phyloP scores from a whole-genome alignment of 257 asterid genomes.

The Asclepias syriaca region DNA sequence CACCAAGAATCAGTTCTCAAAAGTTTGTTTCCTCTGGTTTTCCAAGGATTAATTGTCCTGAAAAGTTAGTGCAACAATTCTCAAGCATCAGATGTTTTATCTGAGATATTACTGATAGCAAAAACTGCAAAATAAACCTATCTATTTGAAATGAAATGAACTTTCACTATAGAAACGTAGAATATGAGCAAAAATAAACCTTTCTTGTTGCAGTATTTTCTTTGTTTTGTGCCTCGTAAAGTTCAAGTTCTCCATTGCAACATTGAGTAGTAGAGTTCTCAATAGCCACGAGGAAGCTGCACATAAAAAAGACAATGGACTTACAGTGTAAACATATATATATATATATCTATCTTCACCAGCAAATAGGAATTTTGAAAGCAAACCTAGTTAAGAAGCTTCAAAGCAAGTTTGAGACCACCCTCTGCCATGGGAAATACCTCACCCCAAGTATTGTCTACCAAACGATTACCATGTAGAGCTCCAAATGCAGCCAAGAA shows the following conservation, averaged over 20 bases:
- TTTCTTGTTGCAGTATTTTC: too few species aligned
- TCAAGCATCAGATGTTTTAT: neutral
- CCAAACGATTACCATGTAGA: neutral
- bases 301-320: neutral
- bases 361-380: neutral
- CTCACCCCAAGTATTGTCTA: neutral
- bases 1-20: neutral
- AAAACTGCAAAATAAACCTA: neutral
- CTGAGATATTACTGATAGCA: neutral
- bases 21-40: neutral
- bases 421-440: neutral
- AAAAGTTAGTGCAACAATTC: neutral
- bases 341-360: neutral
- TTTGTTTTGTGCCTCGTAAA: too few species aligned
- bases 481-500: neutral
- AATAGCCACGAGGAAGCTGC: conserved; percentile 8
- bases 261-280: neutral
- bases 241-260: too few species aligned
- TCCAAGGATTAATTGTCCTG: too few species aligned
- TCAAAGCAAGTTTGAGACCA: neutral
- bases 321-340: neutral
- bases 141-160: too few species aligned
- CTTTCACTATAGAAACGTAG: too few species aligned
- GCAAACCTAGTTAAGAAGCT: conserved; percentile 13
- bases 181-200: too few species aligned